phyloP scores from a whole-genome alignment of 345 rosid genomes.

The Moricandia moricandioides region DNA sequence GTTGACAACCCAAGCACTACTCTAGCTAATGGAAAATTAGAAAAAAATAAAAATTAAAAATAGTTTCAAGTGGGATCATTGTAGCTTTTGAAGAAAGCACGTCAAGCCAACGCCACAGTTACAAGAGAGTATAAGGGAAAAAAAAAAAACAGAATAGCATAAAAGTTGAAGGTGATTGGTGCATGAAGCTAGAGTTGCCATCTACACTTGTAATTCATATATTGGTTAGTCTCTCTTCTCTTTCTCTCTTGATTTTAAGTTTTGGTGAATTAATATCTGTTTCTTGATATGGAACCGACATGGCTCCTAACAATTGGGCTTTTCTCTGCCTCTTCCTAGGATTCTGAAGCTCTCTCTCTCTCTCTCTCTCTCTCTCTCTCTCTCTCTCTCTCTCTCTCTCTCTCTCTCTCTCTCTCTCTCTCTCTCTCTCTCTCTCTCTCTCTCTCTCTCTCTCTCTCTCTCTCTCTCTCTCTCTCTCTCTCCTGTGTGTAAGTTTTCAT shows the following conservation, averaged over 20 bases:
- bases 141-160: slow-evolving; percentile 40
- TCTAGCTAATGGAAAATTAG: background rate
- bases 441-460: slow-evolving; percentile 4
- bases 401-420: slow-evolving; percentile 32
- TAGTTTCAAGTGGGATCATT: slow-evolving; percentile 33
- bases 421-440: background rate
- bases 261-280: slow-evolving; percentile 27
- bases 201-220: slow-evolving; percentile 50
- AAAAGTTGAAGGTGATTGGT: slow-evolving; percentile 61
- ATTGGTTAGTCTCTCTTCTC: slow-evolving; percentile 11
- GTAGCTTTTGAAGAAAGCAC: slow-evolving; percentile 39
- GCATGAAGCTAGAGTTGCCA: slow-evolving; percentile 42
- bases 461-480: slow-evolving; percentile 32
- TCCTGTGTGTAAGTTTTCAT: slow-evolving; percentile 8
- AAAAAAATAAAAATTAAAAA: background rate
- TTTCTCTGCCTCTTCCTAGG: slow-evolving; percentile 44
- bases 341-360: slow-evolving; percentile 23
- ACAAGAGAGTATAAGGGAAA: background rate
- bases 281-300: slow-evolving; percentile 64
- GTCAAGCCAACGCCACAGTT: slow-evolving; percentile 34
- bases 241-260: slow-evolving; percentile 13
- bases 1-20: slow-evolving; percentile 38
- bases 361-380: background rate
- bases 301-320: slow-evolving; percentile 66
- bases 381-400: background rate